A percentile compares a stretch with the other conserved stretches of the same genome.
phyloP scores from a whole-genome alignment of 2,329 filamentous ascomycete species.

The Magnaporthiopsis incrustans region DNA sequence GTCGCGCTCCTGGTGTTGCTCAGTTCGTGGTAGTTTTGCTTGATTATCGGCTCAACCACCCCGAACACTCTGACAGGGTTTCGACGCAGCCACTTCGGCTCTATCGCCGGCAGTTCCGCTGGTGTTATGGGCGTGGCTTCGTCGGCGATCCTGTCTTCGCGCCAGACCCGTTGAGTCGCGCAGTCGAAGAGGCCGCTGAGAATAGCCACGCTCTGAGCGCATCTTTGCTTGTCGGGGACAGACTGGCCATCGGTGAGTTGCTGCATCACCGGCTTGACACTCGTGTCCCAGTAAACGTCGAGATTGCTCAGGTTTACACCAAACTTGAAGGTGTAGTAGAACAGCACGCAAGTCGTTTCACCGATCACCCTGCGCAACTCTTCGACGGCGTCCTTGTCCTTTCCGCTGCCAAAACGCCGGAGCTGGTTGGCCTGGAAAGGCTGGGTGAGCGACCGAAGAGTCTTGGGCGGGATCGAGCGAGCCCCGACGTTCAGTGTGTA shows the following conservation, averaged over 20 bases:
- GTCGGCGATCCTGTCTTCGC: constrained; percentile 61
- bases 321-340: constrained; percentile 77
- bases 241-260: constrained; percentile 41
- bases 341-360: constrained; percentile 68
- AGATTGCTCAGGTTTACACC: constrained; percentile 55
- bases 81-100: constrained; percentile 79
- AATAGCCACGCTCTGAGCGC: constrained; percentile 57
- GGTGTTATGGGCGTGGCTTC: constrained; percentile 44
- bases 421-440: constrained; percentile 59
- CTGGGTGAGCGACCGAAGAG: constrained; percentile 44
- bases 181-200: constrained; percentile 64
- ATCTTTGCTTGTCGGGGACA: constrained; percentile 33
- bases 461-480: constrained; percentile 47
- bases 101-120: constrained; percentile 75
- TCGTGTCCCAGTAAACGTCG: constrained; percentile 71
- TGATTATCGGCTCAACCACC: constrained; percentile 51
- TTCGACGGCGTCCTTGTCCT: constrained; percentile 35
- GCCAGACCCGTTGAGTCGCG: constrained; percentile 57
- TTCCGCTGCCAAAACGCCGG: constrained; percentile 39
- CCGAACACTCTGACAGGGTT: constrained; percentile 59
- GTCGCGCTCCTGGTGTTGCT: constrained; percentile 47
- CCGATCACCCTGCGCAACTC: constrained; percentile 51
- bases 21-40: constrained; percentile 54
- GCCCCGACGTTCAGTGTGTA: constrained; percentile 63
- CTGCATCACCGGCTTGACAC: constrained; percentile 56